Base-by-base conservation (phyloP, 2,329 filamentous ascomycete species). In the Colletotrichum sp. region DNA sequence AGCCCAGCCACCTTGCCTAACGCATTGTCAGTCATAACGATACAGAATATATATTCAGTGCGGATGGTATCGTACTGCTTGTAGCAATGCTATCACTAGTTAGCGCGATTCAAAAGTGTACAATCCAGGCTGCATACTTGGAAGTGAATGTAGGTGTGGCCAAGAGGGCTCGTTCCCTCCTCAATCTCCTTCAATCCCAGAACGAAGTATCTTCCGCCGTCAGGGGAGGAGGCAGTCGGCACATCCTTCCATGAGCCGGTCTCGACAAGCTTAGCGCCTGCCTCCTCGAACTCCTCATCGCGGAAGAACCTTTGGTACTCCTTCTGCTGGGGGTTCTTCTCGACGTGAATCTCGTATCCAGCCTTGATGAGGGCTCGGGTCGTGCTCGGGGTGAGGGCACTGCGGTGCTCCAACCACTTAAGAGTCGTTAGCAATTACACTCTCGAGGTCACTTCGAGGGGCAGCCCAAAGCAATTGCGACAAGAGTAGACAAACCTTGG, bases 141-240 rank as follows among this genome's bases (percentile, higher is more conserved):
- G 81, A 96, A 95, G 80, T 93, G 91, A 78, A 95, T 89, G 82
- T 94, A 92, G 26, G 91, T 92, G 83, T 96, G 94, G 87, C 94
- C 91, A 69, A 96, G 90, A 57, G 94, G 93, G 90, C 89, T 92
- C 76, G 91, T 90, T 82, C 95, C 93, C 80, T 94, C 93, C 28
- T 92, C 92, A 13, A 96, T 89, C 86, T 96, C 94, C 89, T 96
- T 96, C 76, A 96, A 89, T 55, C 94, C 94, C 74, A 96, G 85
- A 77, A 96, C 92, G 80, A 95, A 91, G 82, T 94, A 52, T 52
- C 44, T 52, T 21, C n/a, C 44, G 44, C 44, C 44, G n/a, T 52
- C 44, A 52, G 44, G 44, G 44, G 44, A 52, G 44, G 89, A 77
- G 94, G 92, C 78, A 12, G 88, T 86, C 52, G 94, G 92, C 2